Evolutionary conservation across 2,329 filamentous ascomycete genomes (phyloP), one percentile per base, ranked within the genome.

Genomic region (Purpureocillium takamizusanense): DNA sequence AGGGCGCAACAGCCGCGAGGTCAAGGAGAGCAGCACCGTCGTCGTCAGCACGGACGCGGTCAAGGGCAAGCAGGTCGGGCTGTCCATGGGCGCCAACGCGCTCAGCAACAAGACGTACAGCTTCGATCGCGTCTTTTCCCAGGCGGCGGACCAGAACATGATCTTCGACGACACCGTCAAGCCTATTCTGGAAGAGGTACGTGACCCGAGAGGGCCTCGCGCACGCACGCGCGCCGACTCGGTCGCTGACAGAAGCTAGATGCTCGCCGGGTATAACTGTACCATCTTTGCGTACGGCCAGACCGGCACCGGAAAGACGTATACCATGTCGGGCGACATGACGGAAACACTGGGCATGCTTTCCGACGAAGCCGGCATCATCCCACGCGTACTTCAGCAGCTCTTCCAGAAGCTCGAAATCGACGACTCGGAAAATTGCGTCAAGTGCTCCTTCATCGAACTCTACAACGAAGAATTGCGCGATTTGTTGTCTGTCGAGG

Each of bases 241-340:
- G 17, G 7, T n/a, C 28, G 40, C 35, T 38, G 29, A 50, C 35
- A 32, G n/a, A 38, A 16, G 5, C 13, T 49, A 94, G 87, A 95
- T 97, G 72, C 74, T 98, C 31, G 76, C 81, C 17, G 92, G 92
- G 37, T 97, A 86, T 66, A 98, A 98, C 60, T 98, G 92, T 65
- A 98, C 92, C 5, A 95, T 98, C 43, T 98, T 98, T 53, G 92
- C 92, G 27, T 98, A 98, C 59, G 92, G 92, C 18, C 92, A 98
- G 60, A 98, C 92, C 0, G 92, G 92, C 33, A 98, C 92, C 0
- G 92, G 92, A 51, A 98, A 98, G 62, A 98, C 92, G 12, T 98
- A 98, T 62, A 98, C 92, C 17, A 98, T 98, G 92, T 95, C 90
- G 1, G 92, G 92, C 39, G 90, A 98, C 60, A 95, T 98, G 78